Percentiles rank a stretch among this genome's conserved stretches.
Conservation (phyloP, 345 rosid genomes). For the Dipteronia sinensis region DNA sequence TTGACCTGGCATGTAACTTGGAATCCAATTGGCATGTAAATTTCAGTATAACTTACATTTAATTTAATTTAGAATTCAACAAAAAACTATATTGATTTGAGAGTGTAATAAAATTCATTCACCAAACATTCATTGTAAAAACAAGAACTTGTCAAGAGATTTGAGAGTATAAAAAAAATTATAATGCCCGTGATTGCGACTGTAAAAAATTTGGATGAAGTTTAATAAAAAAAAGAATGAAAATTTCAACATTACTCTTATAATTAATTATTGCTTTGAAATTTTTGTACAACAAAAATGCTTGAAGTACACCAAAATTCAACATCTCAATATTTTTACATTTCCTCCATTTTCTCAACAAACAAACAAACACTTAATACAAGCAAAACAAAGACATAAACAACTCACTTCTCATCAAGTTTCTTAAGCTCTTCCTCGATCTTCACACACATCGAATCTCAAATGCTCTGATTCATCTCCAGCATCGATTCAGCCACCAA, state of each 20-base stretch:
- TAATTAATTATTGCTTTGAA: neutral
- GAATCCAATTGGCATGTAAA: too few relatives aligned
- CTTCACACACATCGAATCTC: constrained; percentile 63
- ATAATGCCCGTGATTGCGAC: too few relatives aligned
- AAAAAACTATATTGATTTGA: too few relatives aligned
- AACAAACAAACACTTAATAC: neutral
- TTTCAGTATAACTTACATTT: too few relatives aligned
- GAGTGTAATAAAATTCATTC: too few relatives aligned
- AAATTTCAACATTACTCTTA: neutral
- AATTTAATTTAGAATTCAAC: too few relatives aligned
- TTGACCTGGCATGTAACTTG: too few relatives aligned
- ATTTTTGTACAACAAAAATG: neutral
- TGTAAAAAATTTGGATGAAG: too few relatives aligned
- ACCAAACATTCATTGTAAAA: too few relatives aligned
- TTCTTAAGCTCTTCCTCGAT: constrained; percentile 82
- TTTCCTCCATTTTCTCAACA: neutral
- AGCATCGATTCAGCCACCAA: constrained; percentile 65
- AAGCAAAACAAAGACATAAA: neutral
- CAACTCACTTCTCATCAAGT: constrained; percentile 87
- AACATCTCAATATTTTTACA: neutral
- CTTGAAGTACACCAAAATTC: neutral
- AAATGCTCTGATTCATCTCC: constrained; percentile 66
- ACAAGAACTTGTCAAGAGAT: too few relatives aligned
- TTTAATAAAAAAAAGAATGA: neutral
- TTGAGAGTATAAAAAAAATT: too few relatives aligned